A percentile compares a stretch with the other conserved stretches of the same genome.
These are phyloP conservation scores for Iberis pinnata DNA, from an alignment of 345 rosid species.

Conservation along the genomic window DNA sequence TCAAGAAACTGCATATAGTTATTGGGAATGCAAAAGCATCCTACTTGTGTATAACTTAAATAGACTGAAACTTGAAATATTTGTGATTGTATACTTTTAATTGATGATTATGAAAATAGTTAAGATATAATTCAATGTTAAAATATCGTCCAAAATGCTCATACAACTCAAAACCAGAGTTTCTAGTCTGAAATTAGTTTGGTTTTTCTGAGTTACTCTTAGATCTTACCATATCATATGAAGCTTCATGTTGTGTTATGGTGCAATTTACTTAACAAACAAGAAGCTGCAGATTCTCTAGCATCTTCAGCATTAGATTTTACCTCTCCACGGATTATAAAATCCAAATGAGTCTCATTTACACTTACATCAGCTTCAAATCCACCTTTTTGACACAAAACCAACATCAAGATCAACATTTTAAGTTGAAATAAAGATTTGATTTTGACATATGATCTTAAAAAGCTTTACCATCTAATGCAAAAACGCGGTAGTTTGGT, in stretches of 20 bases:
- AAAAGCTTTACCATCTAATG: constrained; percentile 45
- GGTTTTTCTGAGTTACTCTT: background rate
- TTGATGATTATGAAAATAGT: too few species aligned
- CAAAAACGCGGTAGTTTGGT: constrained; percentile 47
- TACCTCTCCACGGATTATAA: constrained; percentile 30
- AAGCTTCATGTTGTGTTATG: background rate
- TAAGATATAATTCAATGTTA: too few species aligned
- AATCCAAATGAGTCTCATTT: constrained; percentile 32
- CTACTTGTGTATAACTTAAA: too few species aligned
- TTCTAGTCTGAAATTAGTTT: background rate
- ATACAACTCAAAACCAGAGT: background rate
- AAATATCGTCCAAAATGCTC: background rate
- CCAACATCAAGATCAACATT: constrained; percentile 1
- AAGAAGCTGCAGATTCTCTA: constrained; percentile 55
- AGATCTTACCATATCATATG: constrained; percentile 1
- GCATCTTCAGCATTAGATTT: constrained; percentile 38
- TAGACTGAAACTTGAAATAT: too few species aligned
- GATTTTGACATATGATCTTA: constrained; percentile 3
- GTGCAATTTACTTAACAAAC: constrained; percentile 34
- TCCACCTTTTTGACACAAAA: constrained; percentile 37
- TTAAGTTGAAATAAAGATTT: background rate
- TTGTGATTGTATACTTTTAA: too few species aligned
- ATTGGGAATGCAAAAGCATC: too few species aligned
- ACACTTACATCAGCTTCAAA: constrained; percentile 42
- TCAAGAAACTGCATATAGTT: too few species aligned